Evolutionary conservation across 371 early-diverging fungal species (phyloP).

Genomic region (Nosema muscidifuracis): DNA sequence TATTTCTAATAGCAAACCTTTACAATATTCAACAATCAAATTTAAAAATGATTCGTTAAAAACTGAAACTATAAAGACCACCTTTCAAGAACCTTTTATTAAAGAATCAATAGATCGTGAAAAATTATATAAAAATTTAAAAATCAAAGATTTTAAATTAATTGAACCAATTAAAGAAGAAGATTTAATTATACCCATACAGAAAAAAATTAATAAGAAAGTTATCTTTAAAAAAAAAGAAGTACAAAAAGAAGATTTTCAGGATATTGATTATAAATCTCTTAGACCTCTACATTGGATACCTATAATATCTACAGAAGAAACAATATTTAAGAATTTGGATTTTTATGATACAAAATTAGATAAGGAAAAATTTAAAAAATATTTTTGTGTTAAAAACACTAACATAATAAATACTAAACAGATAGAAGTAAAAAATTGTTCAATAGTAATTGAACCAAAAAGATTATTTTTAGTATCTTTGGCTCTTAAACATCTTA

Average conservation of each 20-base stretch:
- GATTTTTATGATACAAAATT: slow-evolving; percentile 4
- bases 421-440: background rate
- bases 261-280: background rate
- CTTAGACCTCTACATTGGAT: slow-evolving; percentile 37
- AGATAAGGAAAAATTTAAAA: slow-evolving; percentile 46
- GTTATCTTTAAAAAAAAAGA: slow-evolving; percentile 7
- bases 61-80: background rate
- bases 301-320: slow-evolving; percentile 8
- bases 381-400: slow-evolving; percentile 37
- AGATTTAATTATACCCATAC: background rate
- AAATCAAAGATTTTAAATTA: background rate
- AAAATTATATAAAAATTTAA: background rate
- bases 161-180: slow-evolving; percentile 2
- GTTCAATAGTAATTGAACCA: slow-evolving; percentile 8
- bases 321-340: slow-evolving; percentile 44
- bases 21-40: background rate
- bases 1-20: background rate
- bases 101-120: background rate
- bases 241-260: background rate
- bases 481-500: slow-evolving; percentile 39
- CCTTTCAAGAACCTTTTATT: background rate
- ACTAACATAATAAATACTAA: background rate
- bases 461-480: slow-evolving; percentile 46
- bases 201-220: background rate
- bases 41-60: background rate